Evolutionary conservation across 306 rosid genomes (phyloP).

Genomic region (Sphenostylis stenocarpa): DNA sequence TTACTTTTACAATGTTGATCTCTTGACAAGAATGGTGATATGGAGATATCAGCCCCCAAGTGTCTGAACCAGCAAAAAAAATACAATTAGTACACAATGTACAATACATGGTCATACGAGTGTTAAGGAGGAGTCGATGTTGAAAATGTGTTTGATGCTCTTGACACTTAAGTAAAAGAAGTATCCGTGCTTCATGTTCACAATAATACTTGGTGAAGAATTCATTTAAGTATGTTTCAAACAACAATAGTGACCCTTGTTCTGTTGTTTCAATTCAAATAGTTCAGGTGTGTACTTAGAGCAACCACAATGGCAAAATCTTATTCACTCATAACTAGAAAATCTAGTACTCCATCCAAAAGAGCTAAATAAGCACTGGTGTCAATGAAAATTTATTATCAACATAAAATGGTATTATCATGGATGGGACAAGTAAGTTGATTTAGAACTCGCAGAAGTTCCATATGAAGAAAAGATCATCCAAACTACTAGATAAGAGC

Average conservation of each 20-base stretch:
- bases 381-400: not conserved
- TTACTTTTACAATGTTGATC: not conserved
- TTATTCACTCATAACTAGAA: not conserved
- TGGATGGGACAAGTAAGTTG: not conserved
- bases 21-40: not conserved
- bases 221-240: not conserved
- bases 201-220: conserved; percentile 5
- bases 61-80: not conserved
- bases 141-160: not conserved
- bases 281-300: not conserved
- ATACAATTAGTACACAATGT: not conserved
- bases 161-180: not conserved
- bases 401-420: not conserved
- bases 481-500: not conserved
- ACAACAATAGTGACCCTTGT: not conserved
- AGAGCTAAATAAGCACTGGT: not conserved
- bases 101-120: not conserved
- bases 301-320: not conserved
- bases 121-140: not conserved
- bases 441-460: not conserved
- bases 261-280: conserved; percentile 2
- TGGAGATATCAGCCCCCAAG: not conserved
- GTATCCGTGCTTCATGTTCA: no score
- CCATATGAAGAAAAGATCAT: not conserved
- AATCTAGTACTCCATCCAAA: not conserved